Conservation (phyloP, 1,284 basidiomycete genomes). For the Apiotrichum montevideense region DNA sequence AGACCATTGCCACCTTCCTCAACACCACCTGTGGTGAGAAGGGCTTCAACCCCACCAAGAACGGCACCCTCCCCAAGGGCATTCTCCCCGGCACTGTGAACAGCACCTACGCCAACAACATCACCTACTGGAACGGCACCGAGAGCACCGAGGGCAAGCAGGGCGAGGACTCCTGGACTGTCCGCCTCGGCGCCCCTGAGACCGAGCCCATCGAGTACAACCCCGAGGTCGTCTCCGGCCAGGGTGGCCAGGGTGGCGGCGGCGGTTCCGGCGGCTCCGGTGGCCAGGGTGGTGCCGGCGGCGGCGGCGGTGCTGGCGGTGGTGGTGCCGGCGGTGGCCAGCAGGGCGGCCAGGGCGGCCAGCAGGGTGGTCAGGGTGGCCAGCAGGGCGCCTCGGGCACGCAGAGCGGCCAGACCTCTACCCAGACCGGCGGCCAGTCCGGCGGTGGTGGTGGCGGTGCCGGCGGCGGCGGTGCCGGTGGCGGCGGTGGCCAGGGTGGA, state of each 20-base stretch:
- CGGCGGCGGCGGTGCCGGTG: neutral
- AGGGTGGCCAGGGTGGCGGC: neutral
- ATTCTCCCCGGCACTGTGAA: constrained; percentile 33
- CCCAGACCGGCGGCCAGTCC: no score
- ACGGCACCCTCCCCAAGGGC: constrained; percentile 37
- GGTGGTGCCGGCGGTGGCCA: neutral
- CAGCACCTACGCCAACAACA: constrained; percentile 28
- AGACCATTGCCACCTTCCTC: constrained; percentile 23
- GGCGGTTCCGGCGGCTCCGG: neutral
- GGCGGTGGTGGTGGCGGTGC: neutral
- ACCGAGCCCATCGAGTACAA: neutral
- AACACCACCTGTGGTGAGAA: constrained; percentile 21
- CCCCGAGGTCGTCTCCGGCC: no score
- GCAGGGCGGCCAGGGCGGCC: no score
- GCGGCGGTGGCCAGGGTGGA: neutral
- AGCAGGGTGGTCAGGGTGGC: no score
- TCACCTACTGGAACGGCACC: constrained; percentile 23
- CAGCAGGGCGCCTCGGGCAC: no score
- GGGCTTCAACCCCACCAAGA: constrained; percentile 1
- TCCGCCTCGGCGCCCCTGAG: neutral
- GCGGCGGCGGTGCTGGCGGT: neutral
- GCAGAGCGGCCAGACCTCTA: no score
- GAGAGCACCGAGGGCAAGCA: neutral
- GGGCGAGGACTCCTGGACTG: no score
- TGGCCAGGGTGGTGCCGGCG: neutral